Conservation (phyloP, 257 asterid species). For the Ballota nigra region DNA sequence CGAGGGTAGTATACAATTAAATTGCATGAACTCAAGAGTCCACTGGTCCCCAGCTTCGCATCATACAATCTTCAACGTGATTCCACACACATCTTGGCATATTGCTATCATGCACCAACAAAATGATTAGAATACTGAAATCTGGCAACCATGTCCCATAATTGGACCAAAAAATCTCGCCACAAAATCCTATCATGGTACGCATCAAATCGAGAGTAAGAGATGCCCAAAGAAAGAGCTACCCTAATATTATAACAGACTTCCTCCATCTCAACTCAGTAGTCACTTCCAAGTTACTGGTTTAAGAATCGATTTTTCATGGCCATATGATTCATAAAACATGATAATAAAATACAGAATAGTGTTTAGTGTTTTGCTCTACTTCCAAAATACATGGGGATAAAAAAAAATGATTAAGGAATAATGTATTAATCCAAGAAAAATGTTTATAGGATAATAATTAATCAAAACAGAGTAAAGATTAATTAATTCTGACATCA, state of each 20-base stretch:
- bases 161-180: neutral
- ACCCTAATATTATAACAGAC: neutral
- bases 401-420: no score
- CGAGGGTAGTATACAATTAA: no score
- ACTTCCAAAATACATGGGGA: no score
- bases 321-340: neutral
- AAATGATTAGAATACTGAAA: neutral
- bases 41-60: constrained; percentile 2
- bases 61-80: neutral
- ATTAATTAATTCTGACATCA: no score
- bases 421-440: no score
- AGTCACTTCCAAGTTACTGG: neutral
- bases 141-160: constrained; percentile 14
- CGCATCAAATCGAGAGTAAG: neutral
- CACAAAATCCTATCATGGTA: neutral
- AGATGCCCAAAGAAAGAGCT: neutral
- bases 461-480: no score
- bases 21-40: neutral
- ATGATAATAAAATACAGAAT: no score
- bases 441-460: no score
- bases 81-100: neutral
- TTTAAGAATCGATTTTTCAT: neutral
- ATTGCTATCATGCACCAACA: constrained; percentile 4
- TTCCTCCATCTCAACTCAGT: no score
- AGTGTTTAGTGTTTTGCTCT: no score